Conservation (phyloP, 495 filamentous ascomycete species). For the Pseudomonodictys pantanalensis region DNA sequence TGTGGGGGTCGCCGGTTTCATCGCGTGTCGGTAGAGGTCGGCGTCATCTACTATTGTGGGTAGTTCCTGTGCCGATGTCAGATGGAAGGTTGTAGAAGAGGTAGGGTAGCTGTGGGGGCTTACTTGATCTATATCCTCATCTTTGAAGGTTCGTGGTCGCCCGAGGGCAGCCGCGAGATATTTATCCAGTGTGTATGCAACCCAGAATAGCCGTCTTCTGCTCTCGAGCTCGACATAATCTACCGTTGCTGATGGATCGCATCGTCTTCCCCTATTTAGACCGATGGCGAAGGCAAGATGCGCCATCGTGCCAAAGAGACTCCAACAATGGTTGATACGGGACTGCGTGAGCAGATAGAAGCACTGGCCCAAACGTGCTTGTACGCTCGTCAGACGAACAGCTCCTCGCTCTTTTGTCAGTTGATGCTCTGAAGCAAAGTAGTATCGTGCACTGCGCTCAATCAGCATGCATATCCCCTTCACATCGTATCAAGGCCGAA, state of each 20-base stretch:
- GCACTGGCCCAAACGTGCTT: constrained; percentile 43
- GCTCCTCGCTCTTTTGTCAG: constrained; percentile 41
- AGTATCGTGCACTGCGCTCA: constrained; percentile 22
- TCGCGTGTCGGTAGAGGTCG: constrained; percentile 32
- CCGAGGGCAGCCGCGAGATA: constrained; percentile 39
- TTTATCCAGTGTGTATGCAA: constrained; percentile 38
- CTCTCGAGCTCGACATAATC: constrained; percentile 41
- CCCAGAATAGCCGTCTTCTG: constrained; percentile 39
- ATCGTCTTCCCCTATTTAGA: constrained; percentile 6
- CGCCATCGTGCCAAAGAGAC: constrained; percentile 38
- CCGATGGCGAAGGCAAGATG: constrained; percentile 25
- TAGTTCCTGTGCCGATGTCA: constrained; percentile 31
- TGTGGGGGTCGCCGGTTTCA: constrained; percentile 5
- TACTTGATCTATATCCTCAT: constrained; percentile 38
- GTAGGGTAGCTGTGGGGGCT: background rate
- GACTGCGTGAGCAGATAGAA: constrained; percentile 43
- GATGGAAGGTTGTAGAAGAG: background rate
- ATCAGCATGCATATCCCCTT: background rate
- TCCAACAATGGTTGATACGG: constrained; percentile 44
- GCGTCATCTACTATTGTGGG: constrained; percentile 41
- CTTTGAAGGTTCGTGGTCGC: constrained; percentile 37
- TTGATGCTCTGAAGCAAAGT: constrained; percentile 41
- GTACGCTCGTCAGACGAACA: constrained; percentile 38
- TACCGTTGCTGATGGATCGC: background rate
- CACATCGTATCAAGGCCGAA: background rate